Evolutionary conservation across 148 eudicot genomes (phyloP), one percentile per base, ranked within the genome.

Genomic region (Fallopia convolvulus): DNA sequence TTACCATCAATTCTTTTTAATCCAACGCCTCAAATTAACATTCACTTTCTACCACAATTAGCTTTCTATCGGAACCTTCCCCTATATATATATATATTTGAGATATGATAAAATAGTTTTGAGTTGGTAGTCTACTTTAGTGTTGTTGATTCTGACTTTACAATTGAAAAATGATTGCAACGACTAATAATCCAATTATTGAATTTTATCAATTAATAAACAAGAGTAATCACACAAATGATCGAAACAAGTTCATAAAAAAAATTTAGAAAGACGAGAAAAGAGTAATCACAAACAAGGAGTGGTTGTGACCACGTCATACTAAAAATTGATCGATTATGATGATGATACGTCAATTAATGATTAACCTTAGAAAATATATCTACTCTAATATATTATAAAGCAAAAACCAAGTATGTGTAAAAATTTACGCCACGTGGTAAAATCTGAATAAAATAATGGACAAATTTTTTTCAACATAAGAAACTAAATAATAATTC

Each of bases 241-340:
- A 26, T 26, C 30, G 30, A 26, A 26, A 36, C 39, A 63, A 63
- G 39, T 26, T 9, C 17, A 63, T 63, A 3, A 30, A 23, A 30
- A 10, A 18, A 6, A n/a, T 6, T 1, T 36, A 5, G 26, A 18
- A 3, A n/a, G 23, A 6, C 0, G 30, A 18, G 8, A 18, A 20
- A 14, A 36, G 8, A 66, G 42, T 32, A 32, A 33, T 15, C 56
- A 12, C 55, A 52, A 3, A 6, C 71, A 26, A 33, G 8, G 42
- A 66, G 71, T 66, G 41, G 71, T 66, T 66, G 71, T 33, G 71
- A 66, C 42, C 40, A 66, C 71, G 42, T 66, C 17, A 66, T 66
- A 66, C 71, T 14, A 13, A 66, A 66, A 66, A n/a, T 66, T 10
- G 7, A 21, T 60, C 32, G 6, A 8, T 8, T n/a, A n/a, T n/a